These are phyloP conservation scores for Blastocystis sp. DNA, from an alignment of 352 stramenopile genomes.

Conservation along the genomic window DNA sequence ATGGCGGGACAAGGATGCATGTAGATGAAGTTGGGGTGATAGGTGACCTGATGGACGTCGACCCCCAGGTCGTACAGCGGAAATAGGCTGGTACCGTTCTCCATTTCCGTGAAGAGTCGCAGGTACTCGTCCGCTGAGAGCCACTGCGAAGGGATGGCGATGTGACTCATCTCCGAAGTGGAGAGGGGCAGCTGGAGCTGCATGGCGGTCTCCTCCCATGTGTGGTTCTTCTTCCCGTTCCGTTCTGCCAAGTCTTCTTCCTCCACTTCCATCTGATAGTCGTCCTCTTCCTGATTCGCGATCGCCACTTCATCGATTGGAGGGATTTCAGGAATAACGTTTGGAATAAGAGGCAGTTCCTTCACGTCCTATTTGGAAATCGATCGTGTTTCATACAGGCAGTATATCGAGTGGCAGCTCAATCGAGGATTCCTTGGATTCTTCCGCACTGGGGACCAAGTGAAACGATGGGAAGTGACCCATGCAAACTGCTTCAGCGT, in stretches of 20 bases:
- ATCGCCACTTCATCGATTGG: background rate
- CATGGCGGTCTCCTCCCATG: slow-evolving; percentile 29
- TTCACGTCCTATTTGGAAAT: background rate
- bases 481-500: slow-evolving; percentile 2
- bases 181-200: slow-evolving; percentile 6
- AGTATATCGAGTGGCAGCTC: background rate
- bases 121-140: slow-evolving; percentile 21
- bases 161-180: slow-evolving; percentile 13
- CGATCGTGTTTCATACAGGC: no score
- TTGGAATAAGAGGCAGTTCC: background rate
- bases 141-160: slow-evolving; percentile 11
- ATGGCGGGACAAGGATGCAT: slow-evolving; percentile 39
- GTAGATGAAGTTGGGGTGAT: slow-evolving; percentile 54
- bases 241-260: no score
- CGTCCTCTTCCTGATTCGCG: background rate
- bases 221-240: slow-evolving; percentile 34
- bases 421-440: background rate
- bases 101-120: background rate
- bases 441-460: no score
- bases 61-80: slow-evolving; percentile 48
- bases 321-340: background rate
- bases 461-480: background rate
- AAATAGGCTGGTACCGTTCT: background rate
- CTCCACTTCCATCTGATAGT: background rate
- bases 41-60: slow-evolving; percentile 23